phyloP scores from a whole-genome alignment of 495 filamentous ascomycete genomes.

The Daldinia grandis region DNA sequence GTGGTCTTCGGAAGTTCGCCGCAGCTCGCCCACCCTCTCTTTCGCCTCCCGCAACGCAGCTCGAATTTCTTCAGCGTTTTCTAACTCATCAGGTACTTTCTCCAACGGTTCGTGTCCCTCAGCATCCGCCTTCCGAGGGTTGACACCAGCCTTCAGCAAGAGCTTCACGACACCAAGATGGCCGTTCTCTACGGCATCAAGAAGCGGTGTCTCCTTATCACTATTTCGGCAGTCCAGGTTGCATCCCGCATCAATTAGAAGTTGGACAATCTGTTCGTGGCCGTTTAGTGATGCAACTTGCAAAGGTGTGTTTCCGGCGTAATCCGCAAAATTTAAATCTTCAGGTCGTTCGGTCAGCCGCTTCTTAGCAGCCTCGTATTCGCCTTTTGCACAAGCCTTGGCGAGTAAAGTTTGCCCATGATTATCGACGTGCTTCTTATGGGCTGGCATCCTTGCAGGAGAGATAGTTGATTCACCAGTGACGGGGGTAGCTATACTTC shows the following conservation, averaged over 20 bases:
- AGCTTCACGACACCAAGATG: constrained; percentile 90
- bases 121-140: constrained; percentile 85
- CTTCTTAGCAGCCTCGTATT: constrained; percentile 72
- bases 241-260: constrained; percentile 82
- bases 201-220: constrained; percentile 90
- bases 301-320: constrained; percentile 91
- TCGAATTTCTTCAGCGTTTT: constrained; percentile 68
- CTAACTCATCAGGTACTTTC: constrained; percentile 72
- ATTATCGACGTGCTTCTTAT: constrained; percentile 84
- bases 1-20: constrained; percentile 72
- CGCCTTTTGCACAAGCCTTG: constrained; percentile 81
- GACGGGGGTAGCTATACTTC: constrained; percentile 67
- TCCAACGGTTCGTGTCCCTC: constrained; percentile 90
- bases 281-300: constrained; percentile 91
- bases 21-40: constrained; percentile 57
- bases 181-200: constrained; percentile 95
- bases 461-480: constrained; percentile 66
- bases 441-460: constrained; percentile 70
- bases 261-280: constrained; percentile 79
- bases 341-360: constrained; percentile 79
- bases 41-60: constrained; percentile 62
- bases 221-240: constrained; percentile 80
- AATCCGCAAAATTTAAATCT: constrained; percentile 87
- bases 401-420: constrained; percentile 86
- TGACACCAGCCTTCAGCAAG: constrained; percentile 83